These are phyloP conservation scores for Diutina rugosa DNA, from an alignment of 1,139 yeast genomes.

Conservation along the genomic window DNA sequence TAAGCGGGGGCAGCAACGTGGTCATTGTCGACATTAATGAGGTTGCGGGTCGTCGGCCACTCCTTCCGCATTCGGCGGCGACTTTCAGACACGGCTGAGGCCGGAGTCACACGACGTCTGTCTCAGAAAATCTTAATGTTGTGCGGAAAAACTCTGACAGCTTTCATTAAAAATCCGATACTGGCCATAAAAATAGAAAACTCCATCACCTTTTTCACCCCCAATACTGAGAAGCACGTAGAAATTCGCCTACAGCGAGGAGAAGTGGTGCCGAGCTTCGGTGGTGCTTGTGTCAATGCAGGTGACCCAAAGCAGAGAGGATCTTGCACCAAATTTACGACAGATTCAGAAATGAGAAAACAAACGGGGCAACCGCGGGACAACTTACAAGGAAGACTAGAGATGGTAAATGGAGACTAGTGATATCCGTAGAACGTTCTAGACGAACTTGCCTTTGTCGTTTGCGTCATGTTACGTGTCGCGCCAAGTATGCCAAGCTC, in stretches of 20 bases:
- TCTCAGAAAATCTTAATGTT: background rate
- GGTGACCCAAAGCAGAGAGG: background rate
- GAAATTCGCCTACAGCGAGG: background rate
- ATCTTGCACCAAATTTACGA: background rate
- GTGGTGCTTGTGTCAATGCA: background rate
- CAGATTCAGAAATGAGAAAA: background rate
- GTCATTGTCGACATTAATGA: background rate
- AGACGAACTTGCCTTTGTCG: background rate
- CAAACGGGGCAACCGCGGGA: background rate
- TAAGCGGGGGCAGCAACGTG: background rate
- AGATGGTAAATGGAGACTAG: too few relatives aligned
- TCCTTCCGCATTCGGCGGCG: background rate
- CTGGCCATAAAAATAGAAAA: background rate
- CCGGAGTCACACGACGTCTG: background rate
- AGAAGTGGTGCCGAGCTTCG: background rate
- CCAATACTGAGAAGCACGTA: background rate
- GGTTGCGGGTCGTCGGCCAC: background rate
- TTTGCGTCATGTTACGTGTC: background rate
- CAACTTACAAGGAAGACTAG: background rate
- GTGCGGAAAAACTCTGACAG: background rate
- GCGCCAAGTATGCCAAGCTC: background rate
- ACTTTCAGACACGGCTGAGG: background rate
- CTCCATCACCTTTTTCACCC: background rate
- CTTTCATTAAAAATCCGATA: background rate
- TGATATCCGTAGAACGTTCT: background rate